Evolutionary conservation across 2,329 filamentous ascomycete genomes (phyloP).

Genomic region (Ophiostoma quercus): DNA sequence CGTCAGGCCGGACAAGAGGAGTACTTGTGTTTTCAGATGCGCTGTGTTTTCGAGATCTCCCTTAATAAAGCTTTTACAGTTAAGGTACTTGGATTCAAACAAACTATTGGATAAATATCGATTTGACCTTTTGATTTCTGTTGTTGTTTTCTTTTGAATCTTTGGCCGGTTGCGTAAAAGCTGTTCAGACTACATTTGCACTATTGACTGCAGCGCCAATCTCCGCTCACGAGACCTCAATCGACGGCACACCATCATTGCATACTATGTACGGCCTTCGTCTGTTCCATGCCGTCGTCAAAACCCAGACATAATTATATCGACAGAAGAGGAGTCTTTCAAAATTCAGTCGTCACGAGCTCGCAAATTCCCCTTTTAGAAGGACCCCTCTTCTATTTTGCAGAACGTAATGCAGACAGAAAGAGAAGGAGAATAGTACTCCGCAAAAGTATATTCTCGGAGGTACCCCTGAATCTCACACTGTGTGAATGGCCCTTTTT

Average conservation of each 20-base stretch:
- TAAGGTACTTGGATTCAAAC: too few species aligned
- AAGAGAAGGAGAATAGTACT: background rate
- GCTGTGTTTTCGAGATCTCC: too few species aligned
- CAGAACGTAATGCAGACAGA: background rate
- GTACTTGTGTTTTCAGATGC: background rate
- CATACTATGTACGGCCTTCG: background rate
- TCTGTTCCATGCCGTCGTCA: background rate
- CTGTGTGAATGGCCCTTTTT: slow-evolving; percentile 1
- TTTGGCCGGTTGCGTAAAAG: background rate
- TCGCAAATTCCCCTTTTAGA: background rate
- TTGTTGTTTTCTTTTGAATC: too few species aligned
- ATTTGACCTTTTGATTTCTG: background rate
- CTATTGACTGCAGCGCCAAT: background rate
- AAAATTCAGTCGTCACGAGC: slow-evolving; percentile 14
- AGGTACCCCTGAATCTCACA: slow-evolving; percentile 10
- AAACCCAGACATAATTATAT: background rate
- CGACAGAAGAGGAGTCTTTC: background rate
- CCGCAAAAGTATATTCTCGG: background rate
- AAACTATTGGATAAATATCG: too few species aligned
- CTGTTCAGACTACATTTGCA: background rate
- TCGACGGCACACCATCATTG: background rate
- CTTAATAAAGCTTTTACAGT: too few species aligned
- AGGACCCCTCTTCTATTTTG: slow-evolving; percentile 5
- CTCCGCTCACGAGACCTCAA: background rate
- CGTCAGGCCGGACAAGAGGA: slow-evolving; percentile 1